Evolutionary conservation across 768 basidiomycete species (phyloP).

Genomic region (Tricholoma saponaceum): DNA sequence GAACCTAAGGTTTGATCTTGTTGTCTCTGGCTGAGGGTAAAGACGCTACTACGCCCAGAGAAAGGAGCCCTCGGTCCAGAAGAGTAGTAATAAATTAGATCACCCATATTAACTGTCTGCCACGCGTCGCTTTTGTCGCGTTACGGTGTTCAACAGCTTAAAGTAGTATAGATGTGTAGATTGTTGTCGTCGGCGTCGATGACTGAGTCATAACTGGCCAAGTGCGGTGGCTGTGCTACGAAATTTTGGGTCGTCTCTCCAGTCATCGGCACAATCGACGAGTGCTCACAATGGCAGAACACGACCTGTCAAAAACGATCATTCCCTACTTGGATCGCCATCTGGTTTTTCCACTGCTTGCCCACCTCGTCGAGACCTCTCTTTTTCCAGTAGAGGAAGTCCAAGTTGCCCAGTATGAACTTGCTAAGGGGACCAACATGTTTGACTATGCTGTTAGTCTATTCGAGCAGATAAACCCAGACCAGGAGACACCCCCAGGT

Average conservation of each 20-base stretch:
- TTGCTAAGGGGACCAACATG: conserved; percentile 98
- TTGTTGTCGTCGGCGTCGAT: too few species aligned
- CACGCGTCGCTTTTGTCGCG: too few species aligned
- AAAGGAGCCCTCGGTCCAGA: too few species aligned
- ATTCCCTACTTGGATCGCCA: conserved; percentile 94
- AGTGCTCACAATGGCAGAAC: conserved; percentile 60
- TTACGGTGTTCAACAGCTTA: too few species aligned
- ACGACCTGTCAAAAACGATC: conserved; percentile 88
- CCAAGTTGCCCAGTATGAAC: conserved; percentile 91
- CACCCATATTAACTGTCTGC: too few species aligned
- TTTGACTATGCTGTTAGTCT: conserved; percentile 86
- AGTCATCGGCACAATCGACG: background rate
- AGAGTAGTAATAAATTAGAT: too few species aligned
- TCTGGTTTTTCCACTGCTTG: conserved; percentile 88
- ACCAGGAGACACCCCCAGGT: conserved; percentile 69
- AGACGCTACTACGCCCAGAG: too few species aligned
- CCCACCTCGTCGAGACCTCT: conserved; percentile 74
- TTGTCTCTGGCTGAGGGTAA: too few species aligned
- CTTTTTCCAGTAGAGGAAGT: conserved; percentile 80
- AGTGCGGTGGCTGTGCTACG: conserved; percentile 5
- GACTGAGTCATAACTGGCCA: background rate
- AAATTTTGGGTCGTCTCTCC: conserved; percentile 1
- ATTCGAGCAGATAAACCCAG: conserved; percentile 75
- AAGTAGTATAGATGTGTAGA: too few species aligned
- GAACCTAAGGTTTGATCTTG: too few species aligned